Evolutionary conservation across 1,284 basidiomycete genomes (phyloP).

Genomic region (Ceratobasidium sp.): DNA sequence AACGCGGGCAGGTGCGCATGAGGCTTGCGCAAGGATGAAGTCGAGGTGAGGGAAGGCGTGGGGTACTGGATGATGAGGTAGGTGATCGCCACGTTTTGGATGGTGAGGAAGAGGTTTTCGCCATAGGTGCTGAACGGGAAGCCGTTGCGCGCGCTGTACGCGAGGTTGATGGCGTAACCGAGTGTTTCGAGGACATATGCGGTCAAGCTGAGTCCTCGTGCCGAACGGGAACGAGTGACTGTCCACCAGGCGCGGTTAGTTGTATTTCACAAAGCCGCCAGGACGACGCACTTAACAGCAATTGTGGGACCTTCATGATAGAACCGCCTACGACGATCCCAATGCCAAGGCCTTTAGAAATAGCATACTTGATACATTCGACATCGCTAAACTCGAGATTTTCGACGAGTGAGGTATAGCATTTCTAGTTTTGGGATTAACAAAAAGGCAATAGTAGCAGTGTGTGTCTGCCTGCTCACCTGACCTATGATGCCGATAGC

Average conservation of each 20-base stretch:
- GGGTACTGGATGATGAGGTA: slow-evolving; percentile 80
- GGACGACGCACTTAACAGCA: slow-evolving; percentile 73
- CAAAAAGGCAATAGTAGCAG: slow-evolving; percentile 23
- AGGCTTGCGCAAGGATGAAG: slow-evolving; percentile 51
- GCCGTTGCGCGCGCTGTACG: slow-evolving; percentile 85
- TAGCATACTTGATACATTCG: slow-evolving; percentile 88
- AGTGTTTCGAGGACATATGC: slow-evolving; percentile 88
- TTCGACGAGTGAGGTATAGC: slow-evolving; percentile 83
- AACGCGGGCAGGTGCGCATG: slow-evolving; percentile 56
- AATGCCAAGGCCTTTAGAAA: slow-evolving; percentile 93
- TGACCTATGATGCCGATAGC: slow-evolving; percentile 86
- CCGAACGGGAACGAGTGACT: slow-evolving; percentile 77
- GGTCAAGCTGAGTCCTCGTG: slow-evolving; percentile 84
- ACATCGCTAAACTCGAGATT: slow-evolving; percentile 87
- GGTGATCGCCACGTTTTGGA: slow-evolving; percentile 87
- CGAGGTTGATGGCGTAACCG: slow-evolving; percentile 86
- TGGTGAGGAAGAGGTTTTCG: slow-evolving; percentile 89
- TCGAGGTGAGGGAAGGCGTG: slow-evolving; percentile 57
- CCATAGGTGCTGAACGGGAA: slow-evolving; percentile 98
- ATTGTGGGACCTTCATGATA: slow-evolving; percentile 96
- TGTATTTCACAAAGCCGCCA: background rate
- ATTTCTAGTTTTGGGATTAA: slow-evolving; percentile 70
- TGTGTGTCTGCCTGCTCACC: slow-evolving; percentile 61
- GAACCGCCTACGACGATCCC: slow-evolving; percentile 94
- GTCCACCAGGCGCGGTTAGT: slow-evolving; percentile 7